These are phyloP conservation scores for Botrytis aclada DNA, from an alignment of 2,329 filamentous ascomycete genomes.

Conservation along the genomic window DNA sequence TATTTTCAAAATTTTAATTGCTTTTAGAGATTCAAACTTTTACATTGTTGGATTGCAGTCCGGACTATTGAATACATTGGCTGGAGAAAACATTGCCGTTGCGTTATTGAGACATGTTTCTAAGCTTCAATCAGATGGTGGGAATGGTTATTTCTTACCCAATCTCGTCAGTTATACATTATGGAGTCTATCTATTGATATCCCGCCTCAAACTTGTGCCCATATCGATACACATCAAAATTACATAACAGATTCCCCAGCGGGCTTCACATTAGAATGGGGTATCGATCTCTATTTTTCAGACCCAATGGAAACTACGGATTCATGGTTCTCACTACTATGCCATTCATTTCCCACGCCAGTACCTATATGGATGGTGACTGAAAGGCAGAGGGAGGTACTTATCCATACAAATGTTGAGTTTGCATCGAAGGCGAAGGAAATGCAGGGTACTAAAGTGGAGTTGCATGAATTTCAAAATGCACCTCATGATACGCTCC, in stretches of 20 bases:
- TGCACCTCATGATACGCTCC: constrained; percentile 48
- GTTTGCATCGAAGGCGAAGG: constrained; percentile 40
- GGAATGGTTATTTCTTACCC: neutral
- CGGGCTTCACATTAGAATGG: constrained; percentile 41
- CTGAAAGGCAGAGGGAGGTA: constrained; percentile 40
- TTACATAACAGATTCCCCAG: constrained; percentile 42
- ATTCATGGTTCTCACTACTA: constrained; percentile 42
- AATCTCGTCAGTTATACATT: constrained; percentile 40
- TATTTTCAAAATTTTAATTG: no score
- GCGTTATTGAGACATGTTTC: constrained; percentile 46
- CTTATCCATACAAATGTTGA: constrained; percentile 41
- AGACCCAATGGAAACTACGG: constrained; percentile 24
- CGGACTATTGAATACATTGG: no score
- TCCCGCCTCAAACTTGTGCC: constrained; percentile 34
- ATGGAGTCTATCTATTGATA: constrained; percentile 44
- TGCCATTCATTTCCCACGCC: constrained; percentile 40
- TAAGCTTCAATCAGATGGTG: constrained; percentile 29
- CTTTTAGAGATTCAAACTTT: no score
- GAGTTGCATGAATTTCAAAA: constrained; percentile 41
- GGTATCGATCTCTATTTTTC: constrained; percentile 40
- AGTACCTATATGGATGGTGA: constrained; percentile 43
- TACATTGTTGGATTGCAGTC: no score
- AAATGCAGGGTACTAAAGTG: constrained; percentile 42
- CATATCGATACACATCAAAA: constrained; percentile 29
- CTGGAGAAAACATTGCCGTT: constrained; percentile 47